Evolutionary conservation across 1,139 yeast species (phyloP), one percentile per base, ranked within the genome.

Genomic region (Candida dubliniensis): DNA sequence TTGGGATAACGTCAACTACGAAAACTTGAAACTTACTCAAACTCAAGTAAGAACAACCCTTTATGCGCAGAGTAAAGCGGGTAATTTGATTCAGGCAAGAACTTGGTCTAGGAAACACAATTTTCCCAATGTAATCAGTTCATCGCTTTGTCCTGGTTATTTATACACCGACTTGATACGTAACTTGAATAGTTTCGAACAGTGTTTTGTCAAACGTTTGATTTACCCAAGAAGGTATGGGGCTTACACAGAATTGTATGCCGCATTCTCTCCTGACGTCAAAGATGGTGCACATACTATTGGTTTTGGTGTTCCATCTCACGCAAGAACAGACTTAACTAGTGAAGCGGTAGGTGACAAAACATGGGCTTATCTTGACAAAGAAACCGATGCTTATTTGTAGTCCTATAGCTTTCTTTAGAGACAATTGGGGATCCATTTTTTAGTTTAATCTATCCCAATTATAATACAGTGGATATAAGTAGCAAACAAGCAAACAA

Each of bases 31-130:
- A 9, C 11, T 32, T 13, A 43, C 40, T 23, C 37, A 15, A 18
- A 30, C 29, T 26, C 31, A 47, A 1, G 32, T 32, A 8, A 34
- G 39, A 36, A 42, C 36, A n/a, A 27, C 49, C 18, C 23, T 18
- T 18, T 75, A 75, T 50, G 81, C 76, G 0, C 80, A 76, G 53
- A 67, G 78, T 33, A 79, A 79, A 58, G 77, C 79, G 2, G 65
- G 69, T 32, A 66, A 69, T 46, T 58, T 71, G 18, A 61, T 67
- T 39, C 76, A 73, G 50, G 69, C 78, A 0, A 58, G 64, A n/a
- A 60, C 66, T 10, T 77, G 79, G 75, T 60, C 72, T 1, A 52
- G 57, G 23, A 52, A 58, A 32, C 70, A 75, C 46, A 60, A 59
- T 3, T 83, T 8, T 51, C 58, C 60, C 1, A 64, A 76, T 26